phyloP scores from a whole-genome alignment of 73 alveolate genomes.

The Paramecium sexaurelia region DNA sequence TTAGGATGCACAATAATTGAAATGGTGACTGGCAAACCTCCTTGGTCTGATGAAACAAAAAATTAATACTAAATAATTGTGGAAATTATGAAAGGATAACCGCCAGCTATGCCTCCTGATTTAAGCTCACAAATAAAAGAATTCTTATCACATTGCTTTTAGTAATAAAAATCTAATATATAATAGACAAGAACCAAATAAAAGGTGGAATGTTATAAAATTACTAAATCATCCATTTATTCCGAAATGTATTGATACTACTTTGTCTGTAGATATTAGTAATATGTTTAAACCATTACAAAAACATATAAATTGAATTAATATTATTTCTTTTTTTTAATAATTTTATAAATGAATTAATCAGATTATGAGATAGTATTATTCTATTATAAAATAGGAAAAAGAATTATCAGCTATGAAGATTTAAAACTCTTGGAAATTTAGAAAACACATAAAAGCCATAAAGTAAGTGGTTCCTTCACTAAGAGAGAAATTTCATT shows the following conservation, averaged over 20 bases:
- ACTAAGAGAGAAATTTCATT: neutral
- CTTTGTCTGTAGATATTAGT: neutral
- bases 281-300: neutral
- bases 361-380: neutral
- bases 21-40: constrained; percentile 93
- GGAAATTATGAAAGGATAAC: constrained; percentile 38
- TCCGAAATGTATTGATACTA: neutral
- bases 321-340: neutral
- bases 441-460: neutral
- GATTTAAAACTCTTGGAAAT: neutral
- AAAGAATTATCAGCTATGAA: neutral
- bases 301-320: neutral
- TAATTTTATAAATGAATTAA: neutral
- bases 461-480: neutral
- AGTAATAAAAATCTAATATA: neutral
- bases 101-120: constrained; percentile 64
- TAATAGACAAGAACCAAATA: constrained; percentile 29
- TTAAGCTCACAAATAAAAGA: constrained; percentile 58
- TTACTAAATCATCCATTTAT: constrained; percentile 21
- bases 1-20: constrained; percentile 94
- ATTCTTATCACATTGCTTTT: constrained; percentile 55
- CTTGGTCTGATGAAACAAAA: constrained; percentile 68
- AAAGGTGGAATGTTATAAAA: constrained; percentile 54
- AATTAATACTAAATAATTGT: constrained; percentile 44
- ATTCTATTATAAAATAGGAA: neutral